phyloP scores from a whole-genome alignment of 345 rosid species.

The Viola odorata region DNA sequence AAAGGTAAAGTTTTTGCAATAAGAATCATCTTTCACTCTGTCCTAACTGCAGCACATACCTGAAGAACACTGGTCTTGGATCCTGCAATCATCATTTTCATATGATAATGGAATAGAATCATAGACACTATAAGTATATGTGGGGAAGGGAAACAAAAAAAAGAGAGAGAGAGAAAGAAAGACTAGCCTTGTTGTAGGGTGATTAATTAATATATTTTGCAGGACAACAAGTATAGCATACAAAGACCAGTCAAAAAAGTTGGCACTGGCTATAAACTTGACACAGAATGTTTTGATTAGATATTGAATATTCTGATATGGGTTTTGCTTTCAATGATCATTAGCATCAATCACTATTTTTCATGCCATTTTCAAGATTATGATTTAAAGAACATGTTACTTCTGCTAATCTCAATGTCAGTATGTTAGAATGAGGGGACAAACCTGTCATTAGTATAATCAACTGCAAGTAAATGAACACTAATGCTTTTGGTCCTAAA shows the following conservation, averaged over 20 bases:
- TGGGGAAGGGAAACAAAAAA: neutral
- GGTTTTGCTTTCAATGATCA: constrained; percentile 31
- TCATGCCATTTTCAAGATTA: no score
- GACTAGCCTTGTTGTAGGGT: neutral
- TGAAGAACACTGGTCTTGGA: constrained; percentile 25
- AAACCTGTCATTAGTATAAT: no score
- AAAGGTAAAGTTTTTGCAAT: constrained; percentile 1
- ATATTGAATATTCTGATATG: constrained; percentile 18
- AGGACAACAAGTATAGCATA: constrained; percentile 1
- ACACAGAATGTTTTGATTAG: constrained; percentile 16
- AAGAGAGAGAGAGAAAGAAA: neutral
- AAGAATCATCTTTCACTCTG: constrained; percentile 12
- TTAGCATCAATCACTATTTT: neutral
- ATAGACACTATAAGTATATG: neutral
- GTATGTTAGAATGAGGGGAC: no score
- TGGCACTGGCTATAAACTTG: constrained; percentile 22
- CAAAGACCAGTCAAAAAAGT: constrained; percentile 47
- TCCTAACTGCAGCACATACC: constrained; percentile 9
- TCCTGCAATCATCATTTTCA: constrained; percentile 31
- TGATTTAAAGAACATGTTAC: no score
- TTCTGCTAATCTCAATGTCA: no score
- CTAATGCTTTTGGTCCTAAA: no score
- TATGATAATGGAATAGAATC: constrained; percentile 1
- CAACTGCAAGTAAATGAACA: no score
- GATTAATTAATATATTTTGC: neutral